Evolutionary conservation across 2,329 filamentous ascomycete species (phyloP), one percentile per base, ranked within the genome.

Genomic region (Colletotrichum acutatum): DNA sequence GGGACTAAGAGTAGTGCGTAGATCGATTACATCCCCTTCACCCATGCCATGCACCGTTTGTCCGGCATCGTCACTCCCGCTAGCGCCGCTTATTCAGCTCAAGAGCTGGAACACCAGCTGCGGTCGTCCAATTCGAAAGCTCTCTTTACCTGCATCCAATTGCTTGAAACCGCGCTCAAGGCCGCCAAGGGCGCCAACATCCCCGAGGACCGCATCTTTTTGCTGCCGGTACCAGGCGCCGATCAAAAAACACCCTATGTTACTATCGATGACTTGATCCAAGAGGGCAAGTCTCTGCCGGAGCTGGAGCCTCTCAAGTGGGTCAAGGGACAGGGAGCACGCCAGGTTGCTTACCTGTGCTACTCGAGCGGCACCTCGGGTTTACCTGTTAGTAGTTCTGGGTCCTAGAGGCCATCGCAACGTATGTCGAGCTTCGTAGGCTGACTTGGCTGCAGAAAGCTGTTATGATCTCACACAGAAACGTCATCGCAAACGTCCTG

Each of bases 351-450:
- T 0, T 96, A 93, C 79, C 85, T 97, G 57, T 95, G 93, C 83
- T 95, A 94, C 80, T 95, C 92, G 0, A 94, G 91, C 79, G 94
- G 94, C 24, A 96, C 94, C 1, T 95, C 93, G 12, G 94, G 94
- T 3, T 83, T 95, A 49, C 94, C 94, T 19, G 92, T 93, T 85
- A 78, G 86, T 76, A 37, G 5, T 16, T 42, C n/a, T 5, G 28
- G 14, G 11, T 28, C 9, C 3, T 46, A 6, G 42, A 16, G 5
- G 1, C 26, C 5, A 22, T 4, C 7, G 8, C 16, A 1, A 19
- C 42, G 42, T 49, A 22, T 49, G 3, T 6, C 14, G 49, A 24
- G 24, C 16, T 16, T 14, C 2, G 32, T 6, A 54, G 6, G 7
- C 58, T 75, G 16, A 66, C 53, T 32, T 12, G 34, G 2, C 49